Evolutionary conservation across 768 basidiomycete genomes (phyloP).

Genomic region (Grammothele lineata): DNA sequence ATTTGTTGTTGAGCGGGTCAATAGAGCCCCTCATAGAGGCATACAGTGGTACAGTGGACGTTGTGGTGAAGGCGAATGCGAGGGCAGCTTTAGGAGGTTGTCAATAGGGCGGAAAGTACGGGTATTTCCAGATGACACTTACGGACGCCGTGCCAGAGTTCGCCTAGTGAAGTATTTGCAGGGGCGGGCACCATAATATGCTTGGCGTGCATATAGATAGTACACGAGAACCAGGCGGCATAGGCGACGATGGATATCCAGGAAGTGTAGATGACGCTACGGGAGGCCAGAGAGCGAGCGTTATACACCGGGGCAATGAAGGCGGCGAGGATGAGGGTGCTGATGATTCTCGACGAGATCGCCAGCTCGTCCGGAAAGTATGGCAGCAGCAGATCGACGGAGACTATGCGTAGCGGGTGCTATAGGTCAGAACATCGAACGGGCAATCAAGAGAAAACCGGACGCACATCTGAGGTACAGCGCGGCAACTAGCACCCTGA

Average conservation of each 20-base stretch:
- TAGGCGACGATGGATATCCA: constrained; percentile 59
- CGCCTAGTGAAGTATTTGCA: constrained; percentile 38
- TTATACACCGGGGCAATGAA: constrained; percentile 48
- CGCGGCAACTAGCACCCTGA: constrained; percentile 50
- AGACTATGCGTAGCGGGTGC: too few species aligned
- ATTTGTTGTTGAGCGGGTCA: constrained; percentile 36
- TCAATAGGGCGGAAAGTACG: background rate
- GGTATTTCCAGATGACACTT: constrained; percentile 23
- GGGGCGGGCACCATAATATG: constrained; percentile 36
- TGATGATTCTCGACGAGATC: constrained; percentile 33
- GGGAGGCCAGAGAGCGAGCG: constrained; percentile 51
- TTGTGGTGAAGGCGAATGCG: constrained; percentile 63
- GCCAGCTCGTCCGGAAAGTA: constrained; percentile 37
- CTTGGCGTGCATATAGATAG: constrained; percentile 47
- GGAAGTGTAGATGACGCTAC: constrained; percentile 50
- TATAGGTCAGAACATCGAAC: too few species aligned
- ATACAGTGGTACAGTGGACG: constrained; percentile 63
- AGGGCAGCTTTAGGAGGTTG: constrained; percentile 39
- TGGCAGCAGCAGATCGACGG: constrained; percentile 47
- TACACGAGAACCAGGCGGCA: constrained; percentile 53
- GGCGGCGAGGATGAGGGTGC: constrained; percentile 40
- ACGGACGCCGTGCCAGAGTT: constrained; percentile 66
- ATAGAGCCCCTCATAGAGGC: constrained; percentile 47
- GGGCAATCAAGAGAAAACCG: too few species aligned
- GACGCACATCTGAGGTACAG: constrained; percentile 65